Conservation (phyloP, 495 filamentous ascomycete species). For the Penicillium paradoxum region DNA sequence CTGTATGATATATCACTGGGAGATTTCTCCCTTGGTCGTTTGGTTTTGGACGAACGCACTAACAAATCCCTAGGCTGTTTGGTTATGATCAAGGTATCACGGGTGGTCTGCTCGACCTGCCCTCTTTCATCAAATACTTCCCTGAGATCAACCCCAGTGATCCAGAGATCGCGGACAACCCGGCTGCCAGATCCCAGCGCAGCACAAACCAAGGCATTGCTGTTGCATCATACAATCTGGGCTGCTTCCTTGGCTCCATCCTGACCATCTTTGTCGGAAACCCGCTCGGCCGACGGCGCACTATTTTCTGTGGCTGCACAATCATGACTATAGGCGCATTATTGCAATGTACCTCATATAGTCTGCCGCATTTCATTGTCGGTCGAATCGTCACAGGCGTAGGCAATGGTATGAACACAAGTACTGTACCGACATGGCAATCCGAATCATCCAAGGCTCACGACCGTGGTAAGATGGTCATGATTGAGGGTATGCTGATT, state of each 20-base stretch:
- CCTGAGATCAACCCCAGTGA: conserved; percentile 32
- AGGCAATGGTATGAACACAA: conserved; percentile 58
- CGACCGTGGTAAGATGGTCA: conserved; percentile 67
- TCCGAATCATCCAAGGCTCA: conserved; percentile 68
- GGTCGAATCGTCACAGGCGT: conserved; percentile 64
- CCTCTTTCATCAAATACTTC: conserved; percentile 49
- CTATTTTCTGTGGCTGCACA: conserved; percentile 60
- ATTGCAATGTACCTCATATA: conserved; percentile 57
- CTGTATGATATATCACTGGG: conserved; percentile 30
- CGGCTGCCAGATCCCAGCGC: conserved; percentile 16
- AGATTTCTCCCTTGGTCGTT: too few species aligned
- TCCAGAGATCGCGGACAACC: not conserved
- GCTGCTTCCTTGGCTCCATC: conserved; percentile 69
- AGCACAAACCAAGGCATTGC: conserved; percentile 45
- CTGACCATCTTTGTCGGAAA: conserved; percentile 68
- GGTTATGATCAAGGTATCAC: conserved; percentile 56
- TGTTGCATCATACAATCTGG: conserved; percentile 66
- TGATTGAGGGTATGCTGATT: conserved; percentile 67
- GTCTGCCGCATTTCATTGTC: conserved; percentile 57
- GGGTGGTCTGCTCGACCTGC: conserved; percentile 52
- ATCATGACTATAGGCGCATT: conserved; percentile 64
- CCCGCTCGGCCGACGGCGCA: conserved; percentile 59
- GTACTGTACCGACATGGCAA: conserved; percentile 46
- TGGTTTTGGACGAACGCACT: too few species aligned
- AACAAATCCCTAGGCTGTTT: conserved; percentile 33